phyloP scores from a whole-genome alignment of 2,329 filamentous ascomycete genomes.

The Sporothrix sp. region DNA sequence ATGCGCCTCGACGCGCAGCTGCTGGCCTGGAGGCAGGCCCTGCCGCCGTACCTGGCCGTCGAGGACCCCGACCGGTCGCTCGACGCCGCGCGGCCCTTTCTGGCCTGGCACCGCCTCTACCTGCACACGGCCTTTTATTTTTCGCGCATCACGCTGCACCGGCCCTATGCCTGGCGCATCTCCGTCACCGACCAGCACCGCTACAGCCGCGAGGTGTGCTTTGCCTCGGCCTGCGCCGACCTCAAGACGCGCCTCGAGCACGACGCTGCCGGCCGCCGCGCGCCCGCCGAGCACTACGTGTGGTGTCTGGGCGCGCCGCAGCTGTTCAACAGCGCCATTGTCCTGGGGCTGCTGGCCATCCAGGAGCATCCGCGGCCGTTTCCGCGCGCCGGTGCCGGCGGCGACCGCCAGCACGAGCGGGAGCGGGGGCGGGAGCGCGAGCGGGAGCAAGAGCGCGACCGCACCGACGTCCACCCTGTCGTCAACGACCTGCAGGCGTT shows the following conservation, averaged over 20 bases:
- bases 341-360: slow-evolving; percentile 28
- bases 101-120: slow-evolving; percentile 30
- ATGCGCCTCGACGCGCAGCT: slow-evolving; percentile 27
- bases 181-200: slow-evolving; percentile 32
- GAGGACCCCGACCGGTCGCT: slow-evolving; percentile 24
- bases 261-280: slow-evolving; percentile 20
- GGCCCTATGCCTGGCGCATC: slow-evolving; percentile 29
- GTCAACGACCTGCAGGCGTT: slow-evolving; percentile 31
- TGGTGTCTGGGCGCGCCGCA: slow-evolving; percentile 29
- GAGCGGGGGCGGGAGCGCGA: too few species aligned
- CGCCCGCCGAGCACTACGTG: slow-evolving; percentile 25
- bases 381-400: slow-evolving; percentile 22
- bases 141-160: slow-evolving; percentile 30
- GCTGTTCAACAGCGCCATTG: slow-evolving; percentile 33
- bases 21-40: slow-evolving; percentile 23
- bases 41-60: slow-evolving; percentile 28
- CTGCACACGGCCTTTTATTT: slow-evolving; percentile 33
- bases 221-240: slow-evolving; percentile 31
- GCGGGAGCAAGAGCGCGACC: too few species aligned
- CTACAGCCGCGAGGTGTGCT: slow-evolving; percentile 31
- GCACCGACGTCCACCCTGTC: slow-evolving; percentile 16
- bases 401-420: too few species aligned
- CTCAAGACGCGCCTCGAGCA: slow-evolving; percentile 28
- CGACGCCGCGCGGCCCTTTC: slow-evolving; percentile 23
- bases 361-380: slow-evolving; percentile 24